Conservation (phyloP, 495 filamentous ascomycete genomes). For the Astrothelium macrocarpum region DNA sequence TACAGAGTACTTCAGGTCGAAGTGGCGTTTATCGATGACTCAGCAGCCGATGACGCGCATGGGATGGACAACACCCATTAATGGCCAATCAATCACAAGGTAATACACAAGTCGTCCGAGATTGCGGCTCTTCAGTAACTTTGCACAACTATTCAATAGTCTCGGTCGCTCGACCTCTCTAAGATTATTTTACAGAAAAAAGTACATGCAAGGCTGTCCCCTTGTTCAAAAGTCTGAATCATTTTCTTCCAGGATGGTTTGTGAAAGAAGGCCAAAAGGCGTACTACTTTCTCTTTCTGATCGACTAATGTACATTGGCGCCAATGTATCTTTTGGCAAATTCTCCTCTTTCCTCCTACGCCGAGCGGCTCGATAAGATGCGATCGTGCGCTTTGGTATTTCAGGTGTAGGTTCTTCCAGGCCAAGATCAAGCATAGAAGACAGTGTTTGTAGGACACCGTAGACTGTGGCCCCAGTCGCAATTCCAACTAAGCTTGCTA, state of each 20-base stretch:
- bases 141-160: no score
- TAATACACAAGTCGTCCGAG: no score
- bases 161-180: neutral
- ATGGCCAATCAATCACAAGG: no score
- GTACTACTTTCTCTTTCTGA: constrained; percentile 9
- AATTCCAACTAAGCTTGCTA: constrained; percentile 49
- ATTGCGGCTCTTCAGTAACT: no score
- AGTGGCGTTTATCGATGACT: no score
- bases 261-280: constrained; percentile 8
- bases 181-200: no score
- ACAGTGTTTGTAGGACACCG: constrained; percentile 8
- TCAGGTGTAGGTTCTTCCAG: neutral
- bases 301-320: constrained; percentile 7
- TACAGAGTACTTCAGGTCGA: no score
- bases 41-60: neutral
- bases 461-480: constrained; percentile 42
- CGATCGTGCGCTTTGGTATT: constrained; percentile 10
- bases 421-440: constrained; percentile 9
- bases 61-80: neutral
- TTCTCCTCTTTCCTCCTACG: constrained; percentile 13
- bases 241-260: constrained; percentile 19
- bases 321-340: neutral
- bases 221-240: no score
- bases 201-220: no score
- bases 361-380: constrained; percentile 18